Evolutionary conservation across 768 basidiomycete genomes (phyloP).

Genomic region (Exidia glandulosa): DNA sequence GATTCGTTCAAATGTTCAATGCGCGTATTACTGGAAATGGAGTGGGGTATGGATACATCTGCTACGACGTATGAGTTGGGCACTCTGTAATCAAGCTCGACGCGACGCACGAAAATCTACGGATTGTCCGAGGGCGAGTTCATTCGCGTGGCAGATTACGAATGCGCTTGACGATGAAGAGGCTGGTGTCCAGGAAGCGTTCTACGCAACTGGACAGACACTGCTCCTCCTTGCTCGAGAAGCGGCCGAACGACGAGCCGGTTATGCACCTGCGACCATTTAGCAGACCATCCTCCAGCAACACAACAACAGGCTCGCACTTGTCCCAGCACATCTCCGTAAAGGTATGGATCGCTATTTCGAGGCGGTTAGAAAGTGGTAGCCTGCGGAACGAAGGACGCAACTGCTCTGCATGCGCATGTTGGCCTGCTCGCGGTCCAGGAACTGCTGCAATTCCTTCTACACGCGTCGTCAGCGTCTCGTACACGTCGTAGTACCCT

Average conservation of each 20-base stretch:
- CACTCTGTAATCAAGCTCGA: too few species aligned
- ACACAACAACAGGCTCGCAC: conserved; percentile 33
- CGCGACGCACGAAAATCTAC: background rate
- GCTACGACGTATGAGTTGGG: background rate
- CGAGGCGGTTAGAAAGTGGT: background rate
- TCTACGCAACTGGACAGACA: conserved; percentile 88
- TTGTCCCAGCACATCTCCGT: conserved; percentile 90
- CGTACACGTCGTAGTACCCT: background rate
- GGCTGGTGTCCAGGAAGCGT: conserved; percentile 77
- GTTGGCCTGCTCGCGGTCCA: conserved; percentile 76
- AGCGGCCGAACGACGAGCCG: conserved; percentile 62
- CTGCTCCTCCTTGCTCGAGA: conserved; percentile 66
- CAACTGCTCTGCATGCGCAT: conserved; percentile 44
- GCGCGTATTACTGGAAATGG: too few species aligned
- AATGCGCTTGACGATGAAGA: conserved; percentile 67
- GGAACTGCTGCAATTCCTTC: conserved; percentile 74
- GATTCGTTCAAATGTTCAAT: too few species aligned
- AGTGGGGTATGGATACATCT: background rate
- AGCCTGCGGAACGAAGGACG: conserved; percentile 2
- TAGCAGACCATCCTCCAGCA: background rate
- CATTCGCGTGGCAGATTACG: too few species aligned
- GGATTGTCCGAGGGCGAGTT: background rate
- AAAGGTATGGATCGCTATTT: conserved; percentile 53
- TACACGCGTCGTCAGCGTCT: conserved; percentile 19
- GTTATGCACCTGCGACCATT: conserved; percentile 56